Conservation (phyloP, 2,329 filamentous ascomycete genomes). For the Trichoderma simmonsii region DNA sequence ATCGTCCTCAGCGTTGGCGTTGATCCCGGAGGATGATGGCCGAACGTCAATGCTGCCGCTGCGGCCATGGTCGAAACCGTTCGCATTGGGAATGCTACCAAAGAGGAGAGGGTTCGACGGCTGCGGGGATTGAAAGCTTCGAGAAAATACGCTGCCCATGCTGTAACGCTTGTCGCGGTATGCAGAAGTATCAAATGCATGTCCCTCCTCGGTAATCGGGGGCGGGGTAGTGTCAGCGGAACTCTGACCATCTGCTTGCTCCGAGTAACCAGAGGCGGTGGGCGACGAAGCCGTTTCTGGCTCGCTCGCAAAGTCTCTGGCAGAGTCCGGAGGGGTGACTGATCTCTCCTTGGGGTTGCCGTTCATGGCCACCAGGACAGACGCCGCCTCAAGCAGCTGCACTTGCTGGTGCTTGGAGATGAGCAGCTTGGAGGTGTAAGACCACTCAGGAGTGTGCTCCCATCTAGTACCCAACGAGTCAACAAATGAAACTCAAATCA, state of each 20-base stretch:
- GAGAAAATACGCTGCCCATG: slow-evolving; percentile 59
- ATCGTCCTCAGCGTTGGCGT: slow-evolving; percentile 74
- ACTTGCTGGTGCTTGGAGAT: slow-evolving; percentile 99
- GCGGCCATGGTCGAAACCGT: slow-evolving; percentile 58
- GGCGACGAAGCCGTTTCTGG: slow-evolving; percentile 82
- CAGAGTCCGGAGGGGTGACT: slow-evolving; percentile 61
- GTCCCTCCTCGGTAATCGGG: slow-evolving; percentile 63
- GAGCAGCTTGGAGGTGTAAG: slow-evolving; percentile 91
- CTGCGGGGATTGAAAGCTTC: slow-evolving; percentile 79
- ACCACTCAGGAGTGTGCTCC: slow-evolving; percentile 99
- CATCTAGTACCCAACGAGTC: slow-evolving; percentile 61
- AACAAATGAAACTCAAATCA: slow-evolving; percentile 25
- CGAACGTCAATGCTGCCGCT: slow-evolving; percentile 73
- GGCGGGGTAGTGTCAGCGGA: slow-evolving; percentile 92
- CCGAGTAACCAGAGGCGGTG: slow-evolving; percentile 75
- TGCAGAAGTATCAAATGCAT: slow-evolving; percentile 50
- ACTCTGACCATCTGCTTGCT: slow-evolving; percentile 72
- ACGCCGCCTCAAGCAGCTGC: slow-evolving; percentile 92
- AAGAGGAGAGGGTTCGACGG: slow-evolving; percentile 54
- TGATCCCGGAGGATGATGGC: slow-evolving; percentile 75
- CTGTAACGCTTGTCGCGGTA: slow-evolving; percentile 60
- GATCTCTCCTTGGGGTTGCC: slow-evolving; percentile 45
- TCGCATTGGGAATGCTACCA: slow-evolving; percentile 46
- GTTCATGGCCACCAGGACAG: slow-evolving; percentile 93
- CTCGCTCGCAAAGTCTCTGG: slow-evolving; percentile 71